These are phyloP conservation scores for Pseudotulostoma volvatum DNA, from an alignment of 495 filamentous ascomycete species.

Conservation along the genomic window DNA sequence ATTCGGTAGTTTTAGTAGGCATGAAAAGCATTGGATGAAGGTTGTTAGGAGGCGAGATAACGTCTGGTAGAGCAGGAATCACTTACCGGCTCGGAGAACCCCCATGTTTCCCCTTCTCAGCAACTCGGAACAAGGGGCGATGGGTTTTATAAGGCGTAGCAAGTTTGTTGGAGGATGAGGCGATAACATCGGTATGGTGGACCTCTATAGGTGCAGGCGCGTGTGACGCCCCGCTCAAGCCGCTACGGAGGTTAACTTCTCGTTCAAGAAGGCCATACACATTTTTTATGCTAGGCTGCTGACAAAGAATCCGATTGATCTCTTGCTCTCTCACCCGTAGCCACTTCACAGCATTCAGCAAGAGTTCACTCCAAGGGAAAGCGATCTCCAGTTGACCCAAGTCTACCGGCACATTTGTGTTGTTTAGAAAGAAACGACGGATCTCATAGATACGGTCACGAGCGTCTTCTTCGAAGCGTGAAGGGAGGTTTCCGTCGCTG, in stretches of 20 bases:
- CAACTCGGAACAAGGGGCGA: no score
- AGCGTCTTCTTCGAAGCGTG: conserved; percentile 14
- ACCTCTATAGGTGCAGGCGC: no score
- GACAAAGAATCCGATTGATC: conserved; percentile 10
- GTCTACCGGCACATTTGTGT: conserved; percentile 11
- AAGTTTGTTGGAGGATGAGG: no score
- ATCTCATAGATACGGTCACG: conserved; percentile 20
- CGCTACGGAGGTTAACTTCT: conserved; percentile 2
- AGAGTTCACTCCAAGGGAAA: conserved; percentile 20
- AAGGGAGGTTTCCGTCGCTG: conserved; percentile 19
- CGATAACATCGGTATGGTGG: no score
- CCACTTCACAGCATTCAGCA: conserved; percentile 18
- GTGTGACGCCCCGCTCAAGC: no score
- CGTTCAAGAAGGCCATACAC: conserved; percentile 8
- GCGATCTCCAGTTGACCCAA: conserved; percentile 11
- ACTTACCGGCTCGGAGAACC: no score
- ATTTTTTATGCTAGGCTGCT: conserved; percentile 10
- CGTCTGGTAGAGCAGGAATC: no score
- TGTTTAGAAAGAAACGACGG: conserved; percentile 8
- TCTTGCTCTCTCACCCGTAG: conserved; percentile 19
- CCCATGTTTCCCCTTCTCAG: no score
- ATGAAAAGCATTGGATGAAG: no score
- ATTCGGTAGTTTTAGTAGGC: no score
- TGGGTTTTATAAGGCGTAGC: no score
- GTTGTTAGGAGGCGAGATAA: no score